A percentile compares a stretch with the other conserved stretches of the same genome.
Conservation (phyloP, 2,329 filamentous ascomycete genomes). For the Penicillium sp. region DNA sequence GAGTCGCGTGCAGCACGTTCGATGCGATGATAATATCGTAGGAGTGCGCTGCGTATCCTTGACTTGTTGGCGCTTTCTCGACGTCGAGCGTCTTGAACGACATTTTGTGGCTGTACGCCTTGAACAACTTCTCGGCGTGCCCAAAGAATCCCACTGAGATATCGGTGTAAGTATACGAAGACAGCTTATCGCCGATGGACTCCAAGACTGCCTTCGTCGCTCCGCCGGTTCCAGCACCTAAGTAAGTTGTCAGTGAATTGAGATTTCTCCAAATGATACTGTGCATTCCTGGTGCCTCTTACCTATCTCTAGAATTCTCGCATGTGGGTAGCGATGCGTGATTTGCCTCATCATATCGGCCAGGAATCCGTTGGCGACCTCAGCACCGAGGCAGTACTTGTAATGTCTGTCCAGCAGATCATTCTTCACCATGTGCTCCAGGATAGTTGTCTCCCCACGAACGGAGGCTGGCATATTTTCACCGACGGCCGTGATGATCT, state of each 20-base stretch:
- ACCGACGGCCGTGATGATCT: conserved; percentile 7
- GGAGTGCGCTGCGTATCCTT: too few relatives aligned
- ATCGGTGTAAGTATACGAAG: conserved; percentile 31
- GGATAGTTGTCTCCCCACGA: conserved; percentile 32
- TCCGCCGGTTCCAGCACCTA: conserved; percentile 37
- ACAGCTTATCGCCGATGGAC: conserved; percentile 27
- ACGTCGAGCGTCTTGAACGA: too few relatives aligned
- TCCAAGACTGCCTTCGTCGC: conserved; percentile 40
- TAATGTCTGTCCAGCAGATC: conserved; percentile 39
- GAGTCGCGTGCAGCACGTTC: conserved; percentile 15
- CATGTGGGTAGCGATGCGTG: conserved; percentile 37
- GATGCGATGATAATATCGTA: conserved; percentile 38
- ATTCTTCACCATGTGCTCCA: conserved; percentile 39
- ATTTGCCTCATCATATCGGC: conserved; percentile 33
- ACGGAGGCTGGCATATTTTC: conserved; percentile 10
- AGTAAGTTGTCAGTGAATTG: too few relatives aligned
- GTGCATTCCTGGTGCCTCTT: too few relatives aligned
- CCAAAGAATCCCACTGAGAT: neutral
- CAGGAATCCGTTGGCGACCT: conserved; percentile 19
- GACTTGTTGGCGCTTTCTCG: too few relatives aligned
- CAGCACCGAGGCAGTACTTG: conserved; percentile 19
- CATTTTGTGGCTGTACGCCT: too few relatives aligned
- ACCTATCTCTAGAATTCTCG: too few relatives aligned
- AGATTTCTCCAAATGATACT: too few relatives aligned
- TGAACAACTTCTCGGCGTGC: neutral